Percentiles rank a stretch among this genome's conserved stretches.
phyloP scores from a whole-genome alignment of 2,329 filamentous ascomycete genomes.

The Apiospora sp. region DNA sequence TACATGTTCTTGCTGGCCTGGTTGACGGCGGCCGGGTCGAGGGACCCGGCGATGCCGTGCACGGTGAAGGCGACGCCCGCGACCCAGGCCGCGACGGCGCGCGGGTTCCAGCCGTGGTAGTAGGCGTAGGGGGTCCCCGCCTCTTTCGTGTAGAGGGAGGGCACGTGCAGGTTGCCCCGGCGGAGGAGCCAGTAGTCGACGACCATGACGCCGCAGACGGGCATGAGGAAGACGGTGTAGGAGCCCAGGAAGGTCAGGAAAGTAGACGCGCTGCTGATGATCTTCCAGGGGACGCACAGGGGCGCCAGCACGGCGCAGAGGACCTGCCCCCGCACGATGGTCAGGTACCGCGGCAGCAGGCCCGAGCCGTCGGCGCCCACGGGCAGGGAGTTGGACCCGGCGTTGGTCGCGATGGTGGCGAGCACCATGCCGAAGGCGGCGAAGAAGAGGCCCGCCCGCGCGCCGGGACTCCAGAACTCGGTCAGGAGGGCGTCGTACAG shows the following conservation, averaged over 20 bases:
- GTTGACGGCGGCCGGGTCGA: constrained; percentile 42
- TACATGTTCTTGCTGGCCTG: constrained; percentile 44
- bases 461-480: constrained; percentile 45
- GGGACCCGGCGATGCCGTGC: constrained; percentile 42
- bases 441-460: constrained; percentile 47
- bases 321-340: constrained; percentile 50
- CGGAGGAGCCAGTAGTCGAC: constrained; percentile 49
- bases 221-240: constrained; percentile 51
- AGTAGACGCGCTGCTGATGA: constrained; percentile 48
- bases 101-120: constrained; percentile 42
- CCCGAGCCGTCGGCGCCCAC: constrained; percentile 51
- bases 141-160: constrained; percentile 42
- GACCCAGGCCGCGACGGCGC: constrained; percentile 42
- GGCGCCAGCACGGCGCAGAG: constrained; percentile 47
- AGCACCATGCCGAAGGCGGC: constrained; percentile 46
- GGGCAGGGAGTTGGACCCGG: constrained; percentile 48
- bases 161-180: constrained; percentile 49
- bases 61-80: constrained; percentile 43
- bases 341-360: constrained; percentile 51
- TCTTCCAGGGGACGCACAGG: constrained; percentile 50
- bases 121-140: constrained; percentile 41
- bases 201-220: constrained; percentile 44
- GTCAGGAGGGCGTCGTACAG: constrained; percentile 45
- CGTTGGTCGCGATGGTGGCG: constrained; percentile 47
- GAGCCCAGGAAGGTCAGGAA: constrained; percentile 52